A percentile compares a stretch with the other conserved stretches of the same genome.
phyloP scores from a whole-genome alignment of 441 rosid species.

The Erodium moschatum region DNA sequence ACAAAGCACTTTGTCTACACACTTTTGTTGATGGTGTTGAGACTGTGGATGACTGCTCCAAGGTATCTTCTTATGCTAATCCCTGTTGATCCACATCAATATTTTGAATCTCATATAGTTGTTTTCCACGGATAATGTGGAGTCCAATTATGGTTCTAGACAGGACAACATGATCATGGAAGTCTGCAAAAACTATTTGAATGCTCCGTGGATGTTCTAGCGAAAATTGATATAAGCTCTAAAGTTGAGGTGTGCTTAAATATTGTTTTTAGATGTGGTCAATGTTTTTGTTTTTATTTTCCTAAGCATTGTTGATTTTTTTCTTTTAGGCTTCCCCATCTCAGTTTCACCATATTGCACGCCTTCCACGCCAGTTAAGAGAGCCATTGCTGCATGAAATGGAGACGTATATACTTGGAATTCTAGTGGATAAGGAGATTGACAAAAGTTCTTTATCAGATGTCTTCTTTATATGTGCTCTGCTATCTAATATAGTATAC shows the following conservation, averaged over 20 bases:
- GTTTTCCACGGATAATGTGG: slow-evolving; percentile 22
- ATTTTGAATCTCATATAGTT: slow-evolving; percentile 20
- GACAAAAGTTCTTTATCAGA: slow-evolving; percentile 53
- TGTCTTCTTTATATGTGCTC: slow-evolving; percentile 53
- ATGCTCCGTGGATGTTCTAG: slow-evolving; percentile 73
- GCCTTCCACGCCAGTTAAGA: slow-evolving; percentile 61
- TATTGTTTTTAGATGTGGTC: slow-evolving; percentile 16
- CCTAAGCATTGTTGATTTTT: too few species aligned
- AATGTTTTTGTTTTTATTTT: slow-evolving; percentile 14
- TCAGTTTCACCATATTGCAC: slow-evolving; percentile 37
- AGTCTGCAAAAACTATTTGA: slow-evolving; percentile 50
- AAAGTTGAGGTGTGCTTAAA: slow-evolving; percentile 42
- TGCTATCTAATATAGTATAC: slow-evolving; percentile 58
- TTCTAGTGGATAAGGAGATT: slow-evolving; percentile 33
- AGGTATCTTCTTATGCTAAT: slow-evolving; percentile 37
- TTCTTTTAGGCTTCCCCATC: slow-evolving; percentile 40
- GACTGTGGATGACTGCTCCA: slow-evolving; percentile 38
- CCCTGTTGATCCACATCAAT: slow-evolving; percentile 13
- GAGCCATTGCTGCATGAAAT: slow-evolving; percentile 67
- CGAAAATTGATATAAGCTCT: slow-evolving; percentile 41
- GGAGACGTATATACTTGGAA: slow-evolving; percentile 52
- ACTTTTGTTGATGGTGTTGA: slow-evolving; percentile 35
- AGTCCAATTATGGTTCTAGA: slow-evolving; percentile 35
- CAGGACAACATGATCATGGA: slow-evolving; percentile 41
- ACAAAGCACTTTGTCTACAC: slow-evolving; percentile 30